Evolutionary conservation across 345 rosid genomes (phyloP), one percentile per base, ranked within the genome.

Genomic region (Citrus sp.): DNA sequence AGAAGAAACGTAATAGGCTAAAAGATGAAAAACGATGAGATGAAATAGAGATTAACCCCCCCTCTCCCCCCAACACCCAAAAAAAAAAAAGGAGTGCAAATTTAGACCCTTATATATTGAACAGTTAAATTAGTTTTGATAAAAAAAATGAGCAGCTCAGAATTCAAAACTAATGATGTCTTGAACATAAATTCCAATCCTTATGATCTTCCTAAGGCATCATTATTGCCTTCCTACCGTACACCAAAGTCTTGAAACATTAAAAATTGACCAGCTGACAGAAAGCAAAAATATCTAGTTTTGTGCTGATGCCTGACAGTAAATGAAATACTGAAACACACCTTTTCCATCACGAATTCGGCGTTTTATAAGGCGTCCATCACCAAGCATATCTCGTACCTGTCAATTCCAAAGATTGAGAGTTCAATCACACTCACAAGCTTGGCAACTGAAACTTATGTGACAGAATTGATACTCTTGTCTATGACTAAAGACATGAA

Each of bases 381-480:
- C 99, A 79, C 99, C 99, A 80, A 94, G 94, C 97, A 96, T 87
- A 78, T 96, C 98, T 58, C 98, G 88, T 77, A 96, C 99, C 99
- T 96, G 83, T 74, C 77, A 86, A 80, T 68, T 30, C 54, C 54
- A 67, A 83, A 81, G 81, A 63, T 75, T 21, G 28, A 77, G 72
- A 79, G 72, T 86, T 74, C 82, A 62, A 66, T 55, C 28, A 58
- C 6, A 46, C 66, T 7, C 16, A 27, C 37, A 25, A 70, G 32
- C 38, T 73, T 63, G 73, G 59, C 61, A 51, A 46, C 27, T 35
- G 21, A 46, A 69, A 63, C 38, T 55, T 30, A 62, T 46, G 24
- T 34, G n/a, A 62, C 38, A 46, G 70, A 28, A 25, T 30, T 35
- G 38, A 7, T 66, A 66, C 32, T 37, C 4, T 10, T 56, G 55